A percentile compares a stretch with the other conserved stretches of the same genome.
These are phyloP conservation scores for Quercus tomentella DNA, from an alignment of 331 rosid species.

Conservation along the genomic window DNA sequence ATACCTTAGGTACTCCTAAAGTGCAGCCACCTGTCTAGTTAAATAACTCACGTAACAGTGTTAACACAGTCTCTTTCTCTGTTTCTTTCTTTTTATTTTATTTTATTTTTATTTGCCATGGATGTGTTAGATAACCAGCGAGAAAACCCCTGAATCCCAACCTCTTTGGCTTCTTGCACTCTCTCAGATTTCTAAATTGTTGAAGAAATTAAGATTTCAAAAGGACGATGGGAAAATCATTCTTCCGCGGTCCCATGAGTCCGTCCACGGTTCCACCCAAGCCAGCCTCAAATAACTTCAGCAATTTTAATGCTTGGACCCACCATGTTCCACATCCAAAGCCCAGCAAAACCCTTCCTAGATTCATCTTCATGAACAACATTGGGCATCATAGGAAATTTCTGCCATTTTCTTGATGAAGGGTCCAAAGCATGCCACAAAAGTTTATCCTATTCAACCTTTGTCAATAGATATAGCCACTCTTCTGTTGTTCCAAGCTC, in stretches of 20 bases:
- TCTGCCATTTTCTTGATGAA: slow-evolving; percentile 69
- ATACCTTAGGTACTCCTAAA: no score
- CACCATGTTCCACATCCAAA: slow-evolving; percentile 75
- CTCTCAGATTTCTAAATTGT: no score
- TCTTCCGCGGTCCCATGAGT: slow-evolving; percentile 34
- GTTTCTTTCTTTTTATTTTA: no score
- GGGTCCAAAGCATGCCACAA: slow-evolving; percentile 84
- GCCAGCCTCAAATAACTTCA: slow-evolving; percentile 71
- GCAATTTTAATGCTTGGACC: slow-evolving; percentile 63
- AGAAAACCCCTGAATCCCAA: no score
- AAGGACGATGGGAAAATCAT: no score
- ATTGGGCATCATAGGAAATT: slow-evolving; percentile 73
- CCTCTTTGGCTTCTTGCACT: no score
- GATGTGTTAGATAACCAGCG: no score
- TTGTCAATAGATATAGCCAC: slow-evolving; percentile 77
- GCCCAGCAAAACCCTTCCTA: slow-evolving; percentile 46
- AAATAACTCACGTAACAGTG: no score
- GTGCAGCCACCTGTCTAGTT: no score
- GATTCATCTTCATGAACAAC: slow-evolving; percentile 48
- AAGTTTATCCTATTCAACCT: slow-evolving; percentile 61
- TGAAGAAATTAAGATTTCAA: no score
- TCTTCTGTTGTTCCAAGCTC: slow-evolving; percentile 86
- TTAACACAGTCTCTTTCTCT: no score
- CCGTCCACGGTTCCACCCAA: slow-evolving; percentile 48
- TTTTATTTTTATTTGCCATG: no score